Percentiles rank a stretch among this genome's conserved stretches.
phyloP scores from a whole-genome alignment of 306 rosid species.

The Glycine latifolia region DNA sequence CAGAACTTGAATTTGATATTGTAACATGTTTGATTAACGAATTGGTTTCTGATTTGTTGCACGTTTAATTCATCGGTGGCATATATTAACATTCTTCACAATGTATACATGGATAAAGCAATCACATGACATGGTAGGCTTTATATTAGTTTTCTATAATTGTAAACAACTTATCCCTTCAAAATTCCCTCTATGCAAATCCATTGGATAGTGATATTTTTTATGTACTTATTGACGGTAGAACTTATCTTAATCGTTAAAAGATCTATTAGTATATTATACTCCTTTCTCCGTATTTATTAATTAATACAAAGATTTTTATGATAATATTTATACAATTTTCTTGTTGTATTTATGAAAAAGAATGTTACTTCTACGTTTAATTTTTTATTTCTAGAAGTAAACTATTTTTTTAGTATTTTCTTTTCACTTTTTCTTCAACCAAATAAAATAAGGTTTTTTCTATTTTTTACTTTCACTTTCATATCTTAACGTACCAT shows the following conservation, averaged over 20 bases:
- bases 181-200: background rate
- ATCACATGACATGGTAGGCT: background rate
- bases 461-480: too few relatives aligned
- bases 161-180: conserved; percentile 17
- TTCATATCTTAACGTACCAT: too few relatives aligned
- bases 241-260: too few relatives aligned
- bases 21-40: conserved; percentile 62
- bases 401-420: too few relatives aligned
- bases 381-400: too few relatives aligned
- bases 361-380: background rate
- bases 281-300: background rate
- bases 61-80: conserved; percentile 22
- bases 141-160: conserved; percentile 3
- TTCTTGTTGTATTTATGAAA: background rate
- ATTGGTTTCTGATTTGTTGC: conserved; percentile 61
- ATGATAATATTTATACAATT: too few relatives aligned
- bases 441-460: too few relatives aligned
- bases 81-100: background rate
- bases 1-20: conserved; percentile 60
- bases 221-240: too few relatives aligned
- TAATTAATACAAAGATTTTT: background rate
- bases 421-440: too few relatives aligned
- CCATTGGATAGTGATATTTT: background rate
- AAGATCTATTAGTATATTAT: background rate
- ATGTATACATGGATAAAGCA: background rate